phyloP scores from a whole-genome alignment of 257 asterid species.

The Coffea canephora region DNA sequence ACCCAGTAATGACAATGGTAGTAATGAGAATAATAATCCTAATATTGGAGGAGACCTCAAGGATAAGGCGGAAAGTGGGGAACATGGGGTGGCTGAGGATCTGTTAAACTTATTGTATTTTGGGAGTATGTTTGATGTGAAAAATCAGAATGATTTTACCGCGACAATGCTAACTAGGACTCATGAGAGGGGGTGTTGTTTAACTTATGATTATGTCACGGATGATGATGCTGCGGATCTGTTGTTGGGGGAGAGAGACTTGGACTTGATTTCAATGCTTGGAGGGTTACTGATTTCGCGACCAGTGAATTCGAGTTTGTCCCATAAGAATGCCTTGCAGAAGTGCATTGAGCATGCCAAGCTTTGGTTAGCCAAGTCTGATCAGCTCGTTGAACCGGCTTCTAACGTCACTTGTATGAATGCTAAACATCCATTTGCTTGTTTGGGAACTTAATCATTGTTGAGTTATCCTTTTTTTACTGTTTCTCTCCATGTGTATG shows the following conservation, averaged over 20 bases:
- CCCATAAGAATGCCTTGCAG: conserved; percentile 64
- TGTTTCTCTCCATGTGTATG: background rate
- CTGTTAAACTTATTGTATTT: conserved; percentile 66
- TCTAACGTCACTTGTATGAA: conserved; percentile 63
- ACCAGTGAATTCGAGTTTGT: conserved; percentile 54
- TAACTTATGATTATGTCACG: conserved; percentile 80
- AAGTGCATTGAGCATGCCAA: conserved; percentile 72
- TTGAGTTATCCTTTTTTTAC: background rate
- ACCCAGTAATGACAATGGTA: conserved; percentile 4
- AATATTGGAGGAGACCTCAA: background rate
- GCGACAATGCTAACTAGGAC: conserved; percentile 57
- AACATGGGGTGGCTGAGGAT: conserved; percentile 44
- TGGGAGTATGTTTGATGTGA: conserved; percentile 72
- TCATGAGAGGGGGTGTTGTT: conserved; percentile 82
- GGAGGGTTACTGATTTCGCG: conserved; percentile 62
- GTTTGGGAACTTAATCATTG: background rate
- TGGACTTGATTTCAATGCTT: conserved; percentile 70
- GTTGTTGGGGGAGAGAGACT: conserved; percentile 58
- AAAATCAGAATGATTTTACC: conserved; percentile 38
- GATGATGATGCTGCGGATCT: conserved; percentile 69
- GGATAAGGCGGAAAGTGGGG: conserved; percentile 24
- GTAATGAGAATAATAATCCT: background rate
- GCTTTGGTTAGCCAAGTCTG: conserved; percentile 63
- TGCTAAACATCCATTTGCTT: background rate
- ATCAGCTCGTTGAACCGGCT: conserved; percentile 51